Evolutionary conservation across 495 filamentous ascomycete genomes (phyloP), one percentile per base, ranked within the genome.

Genomic region (Lasiosphaeria hispida): DNA sequence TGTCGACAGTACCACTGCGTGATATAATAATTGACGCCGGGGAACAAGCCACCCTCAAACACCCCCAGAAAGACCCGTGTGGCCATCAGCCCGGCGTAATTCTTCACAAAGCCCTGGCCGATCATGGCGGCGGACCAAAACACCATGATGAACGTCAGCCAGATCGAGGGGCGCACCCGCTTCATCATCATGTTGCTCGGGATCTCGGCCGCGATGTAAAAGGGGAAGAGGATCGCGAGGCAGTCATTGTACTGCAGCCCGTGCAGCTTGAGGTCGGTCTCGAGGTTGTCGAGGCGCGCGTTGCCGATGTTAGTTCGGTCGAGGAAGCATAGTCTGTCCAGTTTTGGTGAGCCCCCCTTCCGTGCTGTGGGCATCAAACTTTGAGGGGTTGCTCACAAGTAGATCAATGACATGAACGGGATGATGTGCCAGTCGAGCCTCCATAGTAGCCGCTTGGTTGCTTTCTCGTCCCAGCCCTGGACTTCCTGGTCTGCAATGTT

Each of bases 11-110:
- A 92, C 88, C 88, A 92, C 66, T 85, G 87, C 1, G 85, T 88
- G 10, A 93, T 80, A 65, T 89, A 90, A 65, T 90, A 92, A 49
- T 84, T 86, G 7, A 90, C 70, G 70, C 84, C 84, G n/a, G 84
- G 84, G 60, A 86, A 80, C 48, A 87, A 72, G 13, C 84, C 85
- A 56, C 82, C 81, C 64, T 89, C 86, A 49, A 83, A 83, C 6
- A 83, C 9, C 33, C 87, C 87, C n/a, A 89, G 74, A 2, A 88
- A 66, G 36, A 83, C 79, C 10, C 87, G 76, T 30, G 79, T 78
- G 8, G 75, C 77, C 14, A 85, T 76, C 38, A 90, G 81, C 7
- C 79, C 77, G n/a, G 62, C 68, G 49, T 81, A 83, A 50, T 69
- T 78, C 39, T 68, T 66, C 7, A 84, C 81, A 7, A 84, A 66